Percentiles rank a stretch among this genome's conserved stretches.
Conservation (phyloP, 2,329 filamentous ascomycete species). For the Calonectria crousiana region DNA sequence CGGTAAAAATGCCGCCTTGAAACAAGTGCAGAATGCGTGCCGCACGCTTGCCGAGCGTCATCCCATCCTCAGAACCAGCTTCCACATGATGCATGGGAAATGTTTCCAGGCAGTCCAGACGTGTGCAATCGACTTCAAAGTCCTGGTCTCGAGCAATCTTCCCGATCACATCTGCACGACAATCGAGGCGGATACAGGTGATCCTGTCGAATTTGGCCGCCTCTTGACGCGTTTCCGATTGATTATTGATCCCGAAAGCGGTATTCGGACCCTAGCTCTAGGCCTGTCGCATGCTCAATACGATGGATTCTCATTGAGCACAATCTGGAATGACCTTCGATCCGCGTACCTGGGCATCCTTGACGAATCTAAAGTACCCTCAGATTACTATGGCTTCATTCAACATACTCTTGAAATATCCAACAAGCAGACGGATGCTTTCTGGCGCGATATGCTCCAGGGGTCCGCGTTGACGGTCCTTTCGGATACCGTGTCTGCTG, state of each 20-base stretch:
- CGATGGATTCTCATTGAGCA: neutral
- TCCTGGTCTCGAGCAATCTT: neutral
- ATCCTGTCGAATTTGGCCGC: neutral
- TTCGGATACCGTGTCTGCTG: neutral
- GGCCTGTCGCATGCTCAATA: neutral
- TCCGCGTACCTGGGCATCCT: neutral
- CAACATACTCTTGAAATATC: neutral
- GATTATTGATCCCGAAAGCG: neutral
- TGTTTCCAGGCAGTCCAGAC: neutral
- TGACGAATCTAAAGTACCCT: neutral
- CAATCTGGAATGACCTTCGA: neutral
- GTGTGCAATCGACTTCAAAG: neutral
- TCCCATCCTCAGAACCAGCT: neutral
- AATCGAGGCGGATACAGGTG: neutral
- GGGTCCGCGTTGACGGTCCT: neutral
- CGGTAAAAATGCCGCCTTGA: neutral
- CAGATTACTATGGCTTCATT: neutral
- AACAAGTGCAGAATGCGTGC: neutral
- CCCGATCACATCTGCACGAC: neutral
- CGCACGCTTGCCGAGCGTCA: neutral
- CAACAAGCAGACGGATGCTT: neutral
- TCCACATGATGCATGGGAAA: neutral
- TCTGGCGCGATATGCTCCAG: neutral
- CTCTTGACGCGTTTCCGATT: neutral
- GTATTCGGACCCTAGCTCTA: neutral